These are phyloP conservation scores for Neocallimastix lanati DNA, from an alignment of 192 early-diverging fungal species.

Conservation along the genomic window DNA sequence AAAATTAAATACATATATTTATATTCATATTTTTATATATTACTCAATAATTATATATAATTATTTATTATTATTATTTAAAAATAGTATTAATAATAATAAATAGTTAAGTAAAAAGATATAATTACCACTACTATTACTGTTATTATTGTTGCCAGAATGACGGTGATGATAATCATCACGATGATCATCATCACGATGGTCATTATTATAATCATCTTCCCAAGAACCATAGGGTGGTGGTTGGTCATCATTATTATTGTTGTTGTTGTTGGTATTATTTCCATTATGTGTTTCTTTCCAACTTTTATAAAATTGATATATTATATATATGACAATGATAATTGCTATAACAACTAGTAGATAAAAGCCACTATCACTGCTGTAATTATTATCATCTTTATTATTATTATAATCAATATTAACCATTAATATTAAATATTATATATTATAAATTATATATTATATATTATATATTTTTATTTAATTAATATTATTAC, in stretches of 20 bases:
- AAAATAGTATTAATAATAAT: too few species aligned
- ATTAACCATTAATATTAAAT: too few species aligned
- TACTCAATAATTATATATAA: too few species aligned
- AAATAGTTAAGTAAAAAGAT: too few species aligned
- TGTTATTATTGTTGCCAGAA: background rate
- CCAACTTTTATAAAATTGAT: background rate
- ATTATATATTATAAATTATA: too few species aligned
- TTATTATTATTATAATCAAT: background rate
- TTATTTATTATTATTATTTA: too few species aligned
- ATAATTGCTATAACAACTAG: background rate
- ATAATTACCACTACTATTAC: too few species aligned
- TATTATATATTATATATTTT: too few species aligned
- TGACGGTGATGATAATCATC: background rate
- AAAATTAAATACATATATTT: too few species aligned
- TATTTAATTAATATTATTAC: too few species aligned
- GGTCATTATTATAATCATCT: background rate
- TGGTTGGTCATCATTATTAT: background rate
- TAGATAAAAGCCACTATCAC: background rate
- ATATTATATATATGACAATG: background rate
- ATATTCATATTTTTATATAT: too few species aligned
- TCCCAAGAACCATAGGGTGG: background rate
- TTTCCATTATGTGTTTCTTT: too few species aligned
- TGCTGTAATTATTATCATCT: background rate
- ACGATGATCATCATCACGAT: background rate
- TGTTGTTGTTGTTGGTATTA: background rate